These are phyloP conservation scores for Claviceps pusilla DNA, from an alignment of 2,329 filamentous ascomycete species.

Conservation along the genomic window DNA sequence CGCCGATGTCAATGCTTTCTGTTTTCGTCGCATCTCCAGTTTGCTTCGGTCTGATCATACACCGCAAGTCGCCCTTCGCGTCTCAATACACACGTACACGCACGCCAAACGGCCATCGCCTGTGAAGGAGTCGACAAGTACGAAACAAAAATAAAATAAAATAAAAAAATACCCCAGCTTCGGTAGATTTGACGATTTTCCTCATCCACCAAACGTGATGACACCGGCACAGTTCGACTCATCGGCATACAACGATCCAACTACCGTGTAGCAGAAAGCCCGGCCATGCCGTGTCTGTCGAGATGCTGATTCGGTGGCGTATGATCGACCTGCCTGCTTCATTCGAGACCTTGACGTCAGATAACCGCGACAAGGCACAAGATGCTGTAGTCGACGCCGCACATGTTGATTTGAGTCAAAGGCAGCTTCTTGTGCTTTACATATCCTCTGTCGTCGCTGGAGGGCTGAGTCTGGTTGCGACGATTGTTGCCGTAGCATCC, in stretches of 20 bases:
- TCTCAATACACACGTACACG: not conserved
- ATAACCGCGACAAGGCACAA: not conserved
- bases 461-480: slow-evolving; percentile 40
- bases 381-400: not conserved
- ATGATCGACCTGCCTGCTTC: not conserved
- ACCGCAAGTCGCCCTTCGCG: not conserved
- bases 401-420: not conserved
- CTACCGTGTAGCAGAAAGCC: not conserved
- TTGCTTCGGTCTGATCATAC: not conserved
- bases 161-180: not conserved
- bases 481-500: slow-evolving; percentile 49
- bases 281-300: slow-evolving; percentile 1
- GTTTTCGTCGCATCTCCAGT: not conserved
- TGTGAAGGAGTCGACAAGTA: no score
- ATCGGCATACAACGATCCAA: not conserved
- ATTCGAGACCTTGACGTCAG: not conserved
- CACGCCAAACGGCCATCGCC: not conserved
- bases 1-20: not conserved
- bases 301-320: slow-evolving; percentile 2
- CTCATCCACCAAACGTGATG: not conserved
- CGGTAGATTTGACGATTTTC: not conserved
- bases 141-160: not conserved
- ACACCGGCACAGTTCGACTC: not conserved
- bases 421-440: slow-evolving; percentile 7
- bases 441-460: slow-evolving; percentile 25